A percentile compares a stretch with the other conserved stretches of the same genome.
Evolutionary conservation across 805 yeast species (phyloP).

Genomic region (Kazachstania bromeliacearum): DNA sequence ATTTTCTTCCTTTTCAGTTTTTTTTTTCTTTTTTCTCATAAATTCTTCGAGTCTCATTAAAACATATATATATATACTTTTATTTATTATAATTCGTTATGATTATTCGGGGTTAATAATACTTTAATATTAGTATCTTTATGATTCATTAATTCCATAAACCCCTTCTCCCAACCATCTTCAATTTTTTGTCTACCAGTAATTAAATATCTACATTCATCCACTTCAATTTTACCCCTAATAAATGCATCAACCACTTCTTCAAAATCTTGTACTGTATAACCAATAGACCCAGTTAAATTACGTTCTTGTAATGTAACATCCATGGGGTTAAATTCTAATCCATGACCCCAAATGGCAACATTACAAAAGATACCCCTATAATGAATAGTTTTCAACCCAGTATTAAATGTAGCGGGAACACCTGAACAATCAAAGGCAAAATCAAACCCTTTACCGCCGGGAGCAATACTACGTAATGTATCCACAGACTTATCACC

Average conservation of each 20-base stretch:
- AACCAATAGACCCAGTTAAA: conserved; percentile 54
- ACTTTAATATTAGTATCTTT: conserved; percentile 50
- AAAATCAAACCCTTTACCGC: conserved; percentile 39
- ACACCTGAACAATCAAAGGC: conserved; percentile 48
- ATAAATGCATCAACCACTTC: conserved; percentile 45
- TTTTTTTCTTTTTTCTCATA: too few relatives aligned
- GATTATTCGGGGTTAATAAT: conserved; percentile 40
- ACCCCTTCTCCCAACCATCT: conserved; percentile 46
- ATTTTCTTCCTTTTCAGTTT: too few relatives aligned
- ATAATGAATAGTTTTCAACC: conserved; percentile 40
- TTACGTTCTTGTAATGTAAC: conserved; percentile 46
- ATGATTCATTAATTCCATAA: conserved; percentile 39
- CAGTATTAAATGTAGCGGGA: conserved; percentile 42
- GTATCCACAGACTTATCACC: conserved; percentile 32
- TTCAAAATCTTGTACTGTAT: conserved; percentile 46
- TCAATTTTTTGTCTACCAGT: conserved; percentile 44
- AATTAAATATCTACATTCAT: conserved; percentile 38
- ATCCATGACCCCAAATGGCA: conserved; percentile 54
- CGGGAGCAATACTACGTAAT: conserved; percentile 34
- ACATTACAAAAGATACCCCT: conserved; percentile 54
- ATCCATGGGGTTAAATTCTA: conserved; percentile 45
- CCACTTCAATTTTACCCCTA: conserved; percentile 36
- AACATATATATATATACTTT: too few relatives aligned
- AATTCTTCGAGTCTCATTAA: too few relatives aligned
- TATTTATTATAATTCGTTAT: conserved; percentile 25